Conservation (phyloP, 78 protist genomes). For the Dictyostelium brefeldianum region DNA sequence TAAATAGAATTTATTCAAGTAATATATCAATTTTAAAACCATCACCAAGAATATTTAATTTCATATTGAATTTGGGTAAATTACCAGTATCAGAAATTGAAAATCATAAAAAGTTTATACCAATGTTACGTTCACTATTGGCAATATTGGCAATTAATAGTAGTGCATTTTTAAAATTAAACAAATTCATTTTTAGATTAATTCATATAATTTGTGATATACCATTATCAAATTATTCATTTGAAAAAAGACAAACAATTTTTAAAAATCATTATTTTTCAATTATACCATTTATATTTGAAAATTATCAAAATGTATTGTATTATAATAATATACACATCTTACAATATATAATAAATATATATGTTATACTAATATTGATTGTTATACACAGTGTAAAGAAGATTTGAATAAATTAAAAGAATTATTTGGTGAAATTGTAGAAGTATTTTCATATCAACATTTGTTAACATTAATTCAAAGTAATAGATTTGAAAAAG, state of each 20-base stretch:
- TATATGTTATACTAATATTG: neutral
- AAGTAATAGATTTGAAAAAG: constrained; percentile 23
- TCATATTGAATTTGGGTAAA: constrained; percentile 8
- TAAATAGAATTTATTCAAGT: constrained; percentile 18
- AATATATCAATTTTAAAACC: constrained; percentile 1
- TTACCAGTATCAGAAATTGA: neutral
- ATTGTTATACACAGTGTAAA: constrained; percentile 2
- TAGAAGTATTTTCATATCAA: constrained; percentile 28
- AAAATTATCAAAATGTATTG: neutral
- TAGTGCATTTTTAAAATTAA: neutral
- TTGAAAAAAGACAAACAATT: constrained; percentile 16
- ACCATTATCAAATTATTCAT: constrained; percentile 21
- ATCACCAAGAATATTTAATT: constrained; percentile 26
- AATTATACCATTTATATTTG: constrained; percentile 23
- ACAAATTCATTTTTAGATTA: constrained; percentile 14
- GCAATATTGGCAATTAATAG: constrained; percentile 14
- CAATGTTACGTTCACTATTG: constrained; percentile 10
- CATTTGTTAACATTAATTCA: constrained; percentile 4
- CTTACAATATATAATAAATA: neutral
- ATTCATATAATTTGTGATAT: constrained; percentile 22
- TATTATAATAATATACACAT: neutral
- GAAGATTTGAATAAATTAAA: constrained; percentile 13
- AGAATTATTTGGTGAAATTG: constrained; percentile 25
- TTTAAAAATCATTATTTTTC: constrained; percentile 23
- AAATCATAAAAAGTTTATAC: constrained; percentile 4